Percentiles rank a stretch among this genome's conserved stretches.
Evolutionary conservation across 2,329 filamentous ascomycete genomes (phyloP).

Genomic region (Endoconidiophora polonica): DNA sequence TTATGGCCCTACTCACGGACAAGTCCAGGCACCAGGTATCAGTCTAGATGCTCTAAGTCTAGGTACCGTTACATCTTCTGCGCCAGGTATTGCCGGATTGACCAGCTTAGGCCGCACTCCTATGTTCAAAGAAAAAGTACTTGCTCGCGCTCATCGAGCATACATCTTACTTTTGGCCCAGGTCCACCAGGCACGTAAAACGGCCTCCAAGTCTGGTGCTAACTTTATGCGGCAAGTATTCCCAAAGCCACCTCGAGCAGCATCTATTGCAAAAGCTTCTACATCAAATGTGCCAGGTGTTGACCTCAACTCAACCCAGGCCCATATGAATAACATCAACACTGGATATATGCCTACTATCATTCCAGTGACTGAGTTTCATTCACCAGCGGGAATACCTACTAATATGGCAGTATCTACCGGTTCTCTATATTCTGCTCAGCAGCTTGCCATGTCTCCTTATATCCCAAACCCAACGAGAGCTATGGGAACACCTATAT

Average conservation of each 20-base stretch:
- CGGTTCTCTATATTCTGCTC: too few species aligned
- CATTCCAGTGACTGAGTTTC: too few species aligned
- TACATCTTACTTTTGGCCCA: slow-evolving; percentile 2
- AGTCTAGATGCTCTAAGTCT: background rate
- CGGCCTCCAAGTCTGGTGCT: background rate
- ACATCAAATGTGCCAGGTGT: background rate
- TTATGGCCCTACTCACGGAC: background rate
- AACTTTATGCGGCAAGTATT: slow-evolving; percentile 2
- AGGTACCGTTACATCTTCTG: too few species aligned
- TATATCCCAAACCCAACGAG: background rate
- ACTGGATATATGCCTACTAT: background rate
- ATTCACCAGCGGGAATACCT: too few species aligned
- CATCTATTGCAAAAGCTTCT: background rate
- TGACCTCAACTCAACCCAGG: background rate
- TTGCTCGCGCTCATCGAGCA: slow-evolving; percentile 1
- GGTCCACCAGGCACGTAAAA: background rate
- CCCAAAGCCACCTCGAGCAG: slow-evolving; percentile 6
- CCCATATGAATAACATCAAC: background rate
- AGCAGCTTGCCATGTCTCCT: too few species aligned
- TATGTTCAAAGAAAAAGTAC: background rate
- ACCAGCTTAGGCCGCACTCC: too few species aligned
- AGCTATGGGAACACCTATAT: background rate
- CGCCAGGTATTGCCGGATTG: too few species aligned
- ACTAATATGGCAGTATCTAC: too few species aligned
- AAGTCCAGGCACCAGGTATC: background rate